These are phyloP conservation scores for Aspergillus ochraceoroseus DNA, from an alignment of 2,329 filamentous ascomycete species.

Conservation along the genomic window DNA sequence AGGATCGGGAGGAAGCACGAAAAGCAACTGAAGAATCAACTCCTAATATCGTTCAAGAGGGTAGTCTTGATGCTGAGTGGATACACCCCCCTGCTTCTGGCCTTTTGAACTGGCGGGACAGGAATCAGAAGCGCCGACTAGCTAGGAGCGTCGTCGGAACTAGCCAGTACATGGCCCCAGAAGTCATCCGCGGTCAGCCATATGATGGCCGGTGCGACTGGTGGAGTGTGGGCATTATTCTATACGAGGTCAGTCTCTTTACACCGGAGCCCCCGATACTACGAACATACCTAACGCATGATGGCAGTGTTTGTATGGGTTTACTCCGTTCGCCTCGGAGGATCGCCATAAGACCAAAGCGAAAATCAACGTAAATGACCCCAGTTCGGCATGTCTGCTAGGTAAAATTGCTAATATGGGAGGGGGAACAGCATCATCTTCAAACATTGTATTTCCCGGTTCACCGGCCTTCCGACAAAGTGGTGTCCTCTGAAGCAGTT, in stretches of 20 bases:
- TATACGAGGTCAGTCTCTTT: slow-evolving; percentile 62
- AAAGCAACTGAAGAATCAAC: slow-evolving; percentile 23
- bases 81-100: slow-evolving; percentile 40
- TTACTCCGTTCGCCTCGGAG: slow-evolving; percentile 81
- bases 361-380: slow-evolving; percentile 65
- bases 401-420: slow-evolving; percentile 10
- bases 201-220: slow-evolving; percentile 94
- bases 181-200: slow-evolving; percentile 72
- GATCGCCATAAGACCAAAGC: slow-evolving; percentile 77
- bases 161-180: slow-evolving; percentile 97
- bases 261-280: not conserved
- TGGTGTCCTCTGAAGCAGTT: slow-evolving; percentile 66
- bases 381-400: not conserved
- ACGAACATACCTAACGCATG: slow-evolving; percentile 3
- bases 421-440: slow-evolving; percentile 58
- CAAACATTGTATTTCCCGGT: slow-evolving; percentile 66
- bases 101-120: slow-evolving; percentile 66
- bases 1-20: slow-evolving; percentile 59
- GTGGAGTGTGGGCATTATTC: slow-evolving; percentile 93
- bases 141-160: slow-evolving; percentile 88
- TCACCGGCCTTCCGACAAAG: slow-evolving; percentile 48
- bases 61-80: slow-evolving; percentile 29
- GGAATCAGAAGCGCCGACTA: slow-evolving; percentile 62
- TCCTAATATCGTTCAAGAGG: not conserved
- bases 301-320: slow-evolving; percentile 74